Evolutionary conservation across 352 stramenopile species (phyloP).

Genomic region (Phytopythium cucurbitacearum): DNA sequence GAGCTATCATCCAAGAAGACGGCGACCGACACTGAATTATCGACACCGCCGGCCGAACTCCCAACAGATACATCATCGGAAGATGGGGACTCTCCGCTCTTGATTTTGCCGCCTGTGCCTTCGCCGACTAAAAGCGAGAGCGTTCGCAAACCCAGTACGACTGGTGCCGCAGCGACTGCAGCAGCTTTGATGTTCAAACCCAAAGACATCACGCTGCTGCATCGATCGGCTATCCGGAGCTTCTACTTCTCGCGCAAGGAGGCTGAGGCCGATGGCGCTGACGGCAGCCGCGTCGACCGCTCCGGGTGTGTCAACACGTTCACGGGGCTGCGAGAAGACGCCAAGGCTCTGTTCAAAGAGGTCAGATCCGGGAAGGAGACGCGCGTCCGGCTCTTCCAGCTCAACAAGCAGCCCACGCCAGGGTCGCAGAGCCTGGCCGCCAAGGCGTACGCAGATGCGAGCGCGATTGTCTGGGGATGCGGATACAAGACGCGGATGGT

Average conservation of each 20-base stretch:
- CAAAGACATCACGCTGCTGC: conserved; percentile 79
- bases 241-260: conserved; percentile 80
- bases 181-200: conserved; percentile 34
- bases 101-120: neutral
- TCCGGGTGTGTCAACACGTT: conserved; percentile 84
- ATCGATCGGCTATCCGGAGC: conserved; percentile 71
- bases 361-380: conserved; percentile 52
- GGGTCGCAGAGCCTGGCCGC: conserved; percentile 44
- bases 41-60: neutral
- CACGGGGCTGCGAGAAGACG: conserved; percentile 76
- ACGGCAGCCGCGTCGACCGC: conserved; percentile 49
- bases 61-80: neutral
- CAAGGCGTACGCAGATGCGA: conserved; percentile 64
- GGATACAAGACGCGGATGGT: conserved; percentile 75
- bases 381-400: conserved; percentile 68
- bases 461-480: conserved; percentile 78
- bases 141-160: conserved; percentile 1
- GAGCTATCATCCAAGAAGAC: no score
- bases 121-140: conserved; percentile 7
- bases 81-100: neutral
- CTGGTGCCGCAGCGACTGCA: conserved; percentile 1
- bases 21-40: no score
- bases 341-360: conserved; percentile 71
- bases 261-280: conserved; percentile 62
- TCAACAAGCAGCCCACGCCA: conserved; percentile 33